A percentile compares a stretch with the other conserved stretches of the same genome.
These are phyloP conservation scores for Aspergillus glaucus DNA, from an alignment of 2,329 filamentous ascomycete species.

Conservation along the genomic window DNA sequence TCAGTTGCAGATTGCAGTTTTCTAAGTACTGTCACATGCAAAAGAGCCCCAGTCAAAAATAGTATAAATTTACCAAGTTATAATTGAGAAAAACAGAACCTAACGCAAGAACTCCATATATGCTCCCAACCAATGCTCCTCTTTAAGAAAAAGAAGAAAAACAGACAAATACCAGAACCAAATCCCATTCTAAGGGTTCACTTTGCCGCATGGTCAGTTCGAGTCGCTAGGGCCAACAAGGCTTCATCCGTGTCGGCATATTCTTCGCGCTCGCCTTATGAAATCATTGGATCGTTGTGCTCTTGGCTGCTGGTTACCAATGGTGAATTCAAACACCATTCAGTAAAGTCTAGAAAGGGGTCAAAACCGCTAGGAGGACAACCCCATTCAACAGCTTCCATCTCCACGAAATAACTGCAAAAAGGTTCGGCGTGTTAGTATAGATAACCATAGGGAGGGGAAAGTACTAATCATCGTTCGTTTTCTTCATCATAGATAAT, in stretches of 20 bases:
- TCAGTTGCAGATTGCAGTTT: too few species aligned
- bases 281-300: neutral
- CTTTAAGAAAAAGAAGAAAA: too few species aligned
- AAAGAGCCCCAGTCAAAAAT: too few species aligned
- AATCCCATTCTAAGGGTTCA: neutral
- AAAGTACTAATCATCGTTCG: neutral
- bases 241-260: neutral
- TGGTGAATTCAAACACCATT: neutral
- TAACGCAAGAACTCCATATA: too few species aligned
- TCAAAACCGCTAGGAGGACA: neutral
- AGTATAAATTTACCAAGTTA: too few species aligned
- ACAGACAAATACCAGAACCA: neutral
- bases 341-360: neutral
- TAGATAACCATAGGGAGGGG: neutral
- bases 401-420: neutral
- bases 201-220: neutral
- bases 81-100: too few species aligned
- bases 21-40: too few species aligned
- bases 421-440: neutral
- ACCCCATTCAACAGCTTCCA: neutral
- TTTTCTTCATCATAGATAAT: neutral
- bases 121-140: too few species aligned
- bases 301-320: neutral
- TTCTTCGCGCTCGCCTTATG: neutral
- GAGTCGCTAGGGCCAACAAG: neutral